Evolutionary conservation across 2,329 filamentous ascomycete species (phyloP).

Genomic region (Aspergillus calidoustus): DNA sequence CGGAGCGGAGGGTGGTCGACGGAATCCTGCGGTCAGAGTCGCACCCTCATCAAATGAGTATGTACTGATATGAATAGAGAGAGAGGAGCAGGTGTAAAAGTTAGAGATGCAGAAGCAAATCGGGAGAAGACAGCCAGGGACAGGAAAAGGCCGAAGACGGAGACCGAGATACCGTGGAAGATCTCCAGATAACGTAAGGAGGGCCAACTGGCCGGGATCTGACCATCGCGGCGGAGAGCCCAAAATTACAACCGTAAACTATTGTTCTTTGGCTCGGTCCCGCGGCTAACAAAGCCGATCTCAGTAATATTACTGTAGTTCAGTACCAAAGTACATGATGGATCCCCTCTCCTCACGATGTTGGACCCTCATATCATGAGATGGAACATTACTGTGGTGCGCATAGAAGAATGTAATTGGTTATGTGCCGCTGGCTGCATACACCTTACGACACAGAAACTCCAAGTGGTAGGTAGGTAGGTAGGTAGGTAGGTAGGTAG

Average conservation of each 20-base stretch:
- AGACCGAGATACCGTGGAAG: conserved; percentile 22
- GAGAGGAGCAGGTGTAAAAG: neutral
- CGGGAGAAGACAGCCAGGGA: conserved; percentile 6
- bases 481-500: too few species aligned
- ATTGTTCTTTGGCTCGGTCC: neutral
- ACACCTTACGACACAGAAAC: neutral
- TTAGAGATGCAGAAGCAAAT: conserved; percentile 7
- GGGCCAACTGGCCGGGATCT: conserved; percentile 19
- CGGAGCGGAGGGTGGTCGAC: conserved; percentile 13
- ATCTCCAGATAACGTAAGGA: conserved; percentile 31
- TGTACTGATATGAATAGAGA: neutral
- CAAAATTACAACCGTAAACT: neutral
- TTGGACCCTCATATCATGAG: neutral
- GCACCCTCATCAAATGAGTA: conserved; percentile 10
- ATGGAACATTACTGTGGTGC: neutral
- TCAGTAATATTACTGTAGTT: neutral
- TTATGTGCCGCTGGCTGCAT: neutral
- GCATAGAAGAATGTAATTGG: neutral
- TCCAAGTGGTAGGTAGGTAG: neutral
- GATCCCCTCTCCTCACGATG: neutral
- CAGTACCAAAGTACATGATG: neutral
- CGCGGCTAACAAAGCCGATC: neutral
- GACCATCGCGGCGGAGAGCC: neutral
- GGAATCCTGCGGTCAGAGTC: conserved; percentile 14
- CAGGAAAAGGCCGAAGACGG: conserved; percentile 25